Conservation (phyloP, 768 basidiomycete genomes). For the Mycena vulgaris region DNA sequence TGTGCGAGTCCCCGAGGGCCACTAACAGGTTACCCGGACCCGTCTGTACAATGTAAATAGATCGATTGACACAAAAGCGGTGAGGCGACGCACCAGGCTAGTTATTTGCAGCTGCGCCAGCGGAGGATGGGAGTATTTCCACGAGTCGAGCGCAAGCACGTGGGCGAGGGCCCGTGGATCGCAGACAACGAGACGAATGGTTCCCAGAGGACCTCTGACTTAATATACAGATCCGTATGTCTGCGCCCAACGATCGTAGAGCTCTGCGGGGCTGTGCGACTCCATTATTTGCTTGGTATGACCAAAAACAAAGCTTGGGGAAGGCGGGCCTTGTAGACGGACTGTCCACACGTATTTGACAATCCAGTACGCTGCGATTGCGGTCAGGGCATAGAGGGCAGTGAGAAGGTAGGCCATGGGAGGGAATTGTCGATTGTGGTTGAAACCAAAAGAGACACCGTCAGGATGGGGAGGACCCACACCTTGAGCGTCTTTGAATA, state of each 20-base stretch:
- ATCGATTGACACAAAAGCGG: background rate
- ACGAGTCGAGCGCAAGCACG: constrained; percentile 51
- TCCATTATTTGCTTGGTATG: background rate
- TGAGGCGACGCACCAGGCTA: constrained; percentile 33
- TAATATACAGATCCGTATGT: constrained; percentile 50
- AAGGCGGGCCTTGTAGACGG: no score
- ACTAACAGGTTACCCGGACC: constrained; percentile 1
- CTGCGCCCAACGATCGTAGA: constrained; percentile 53
- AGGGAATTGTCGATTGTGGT: no score
- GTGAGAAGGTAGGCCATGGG: no score
- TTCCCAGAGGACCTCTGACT: constrained; percentile 36
- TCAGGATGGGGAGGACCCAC: no score
- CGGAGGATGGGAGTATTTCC: constrained; percentile 47
- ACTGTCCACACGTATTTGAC: no score
- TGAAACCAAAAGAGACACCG: no score
- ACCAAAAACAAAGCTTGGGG: background rate
- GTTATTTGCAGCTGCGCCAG: constrained; percentile 29
- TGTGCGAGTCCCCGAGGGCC: constrained; percentile 2
- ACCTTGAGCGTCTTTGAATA: no score
- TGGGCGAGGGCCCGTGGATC: constrained; percentile 55
- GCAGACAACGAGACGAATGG: constrained; percentile 34
- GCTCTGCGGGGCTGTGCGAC: constrained; percentile 20
- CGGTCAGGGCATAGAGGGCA: no score
- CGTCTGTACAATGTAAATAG: background rate
- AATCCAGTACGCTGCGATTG: no score